phyloP scores from a whole-genome alignment of 2,329 filamentous ascomycete genomes.

The Apiospora malaysiana region DNA sequence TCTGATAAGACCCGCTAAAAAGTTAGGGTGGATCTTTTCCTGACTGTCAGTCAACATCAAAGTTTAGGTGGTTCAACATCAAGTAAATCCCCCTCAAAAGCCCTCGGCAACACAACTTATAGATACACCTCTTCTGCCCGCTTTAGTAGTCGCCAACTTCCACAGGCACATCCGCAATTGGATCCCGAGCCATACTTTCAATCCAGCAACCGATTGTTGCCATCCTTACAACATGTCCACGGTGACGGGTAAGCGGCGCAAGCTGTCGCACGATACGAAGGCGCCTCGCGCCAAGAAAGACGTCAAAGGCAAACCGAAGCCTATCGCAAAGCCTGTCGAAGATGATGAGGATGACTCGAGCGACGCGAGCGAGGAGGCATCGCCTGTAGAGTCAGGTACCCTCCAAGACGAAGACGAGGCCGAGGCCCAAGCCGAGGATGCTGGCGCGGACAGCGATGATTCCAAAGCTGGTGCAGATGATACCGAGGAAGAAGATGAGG shows the following conservation, averaged over 20 bases:
- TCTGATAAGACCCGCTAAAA: slow-evolving; percentile 15
- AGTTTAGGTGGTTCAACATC: background rate
- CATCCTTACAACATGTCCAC: slow-evolving; percentile 41
- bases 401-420: slow-evolving; percentile 34
- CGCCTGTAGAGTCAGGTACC: slow-evolving; percentile 32
- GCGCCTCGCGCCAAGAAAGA: background rate
- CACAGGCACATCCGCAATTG: background rate
- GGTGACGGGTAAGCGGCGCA: slow-evolving; percentile 46
- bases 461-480: slow-evolving; percentile 34
- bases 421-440: slow-evolving; percentile 36
- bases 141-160: background rate
- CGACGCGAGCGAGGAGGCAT: background rate
- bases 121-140: background rate
- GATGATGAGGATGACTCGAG: background rate
- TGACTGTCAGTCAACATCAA: background rate
- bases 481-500: slow-evolving; percentile 31
- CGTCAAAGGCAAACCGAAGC: slow-evolving; percentile 15
- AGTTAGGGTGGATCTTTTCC: slow-evolving; percentile 10
- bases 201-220: background rate
- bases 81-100: background rate
- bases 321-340: background rate
- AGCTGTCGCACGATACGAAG: slow-evolving; percentile 36
- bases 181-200: background rate
- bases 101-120: too few relatives aligned
- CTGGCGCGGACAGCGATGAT: slow-evolving; percentile 25